A percentile compares a stretch with the other conserved stretches of the same genome.
Evolutionary conservation across 805 yeast genomes (phyloP).

Genomic region (Metschnikowia lunata): DNA sequence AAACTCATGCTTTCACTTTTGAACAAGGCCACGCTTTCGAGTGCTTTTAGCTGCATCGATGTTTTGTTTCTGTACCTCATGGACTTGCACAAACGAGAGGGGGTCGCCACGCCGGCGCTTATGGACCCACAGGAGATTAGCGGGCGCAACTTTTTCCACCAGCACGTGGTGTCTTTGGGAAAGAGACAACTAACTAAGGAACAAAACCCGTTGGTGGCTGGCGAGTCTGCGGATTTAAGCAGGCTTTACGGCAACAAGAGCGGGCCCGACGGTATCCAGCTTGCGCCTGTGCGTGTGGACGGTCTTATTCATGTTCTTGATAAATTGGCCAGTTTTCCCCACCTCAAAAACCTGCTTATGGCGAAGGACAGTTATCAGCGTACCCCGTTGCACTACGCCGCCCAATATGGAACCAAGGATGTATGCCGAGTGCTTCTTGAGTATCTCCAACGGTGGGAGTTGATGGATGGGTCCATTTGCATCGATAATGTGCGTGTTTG

Average conservation of each 20-base stretch:
- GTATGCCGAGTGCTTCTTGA: slow-evolving; percentile 56
- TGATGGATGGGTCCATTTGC: slow-evolving; percentile 44
- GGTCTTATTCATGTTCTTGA: slow-evolving; percentile 59
- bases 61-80: slow-evolving; percentile 43
- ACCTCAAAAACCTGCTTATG: slow-evolving; percentile 34
- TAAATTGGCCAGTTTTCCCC: slow-evolving; percentile 30
- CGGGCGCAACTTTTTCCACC: slow-evolving; percentile 82
- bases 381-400: slow-evolving; percentile 86
- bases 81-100: slow-evolving; percentile 10
- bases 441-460: slow-evolving; percentile 55
- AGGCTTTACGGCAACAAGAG: slow-evolving; percentile 24
- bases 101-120: slow-evolving; percentile 3
- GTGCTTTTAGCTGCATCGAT: slow-evolving; percentile 56
- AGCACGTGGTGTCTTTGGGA: slow-evolving; percentile 74
- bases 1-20: slow-evolving; percentile 57
- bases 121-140: slow-evolving; percentile 61
- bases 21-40: slow-evolving; percentile 58
- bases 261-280: slow-evolving; percentile 55
- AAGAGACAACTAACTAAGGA: slow-evolving; percentile 45
- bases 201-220: slow-evolving; percentile 41
- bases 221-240: slow-evolving; percentile 26
- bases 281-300: slow-evolving; percentile 42
- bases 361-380: slow-evolving; percentile 73
- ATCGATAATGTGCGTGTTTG: slow-evolving; percentile 55
- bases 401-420: slow-evolving; percentile 75